phyloP scores from a whole-genome alignment of 2,329 filamentous ascomycete genomes.

The Clonostachys rhizophaga region DNA sequence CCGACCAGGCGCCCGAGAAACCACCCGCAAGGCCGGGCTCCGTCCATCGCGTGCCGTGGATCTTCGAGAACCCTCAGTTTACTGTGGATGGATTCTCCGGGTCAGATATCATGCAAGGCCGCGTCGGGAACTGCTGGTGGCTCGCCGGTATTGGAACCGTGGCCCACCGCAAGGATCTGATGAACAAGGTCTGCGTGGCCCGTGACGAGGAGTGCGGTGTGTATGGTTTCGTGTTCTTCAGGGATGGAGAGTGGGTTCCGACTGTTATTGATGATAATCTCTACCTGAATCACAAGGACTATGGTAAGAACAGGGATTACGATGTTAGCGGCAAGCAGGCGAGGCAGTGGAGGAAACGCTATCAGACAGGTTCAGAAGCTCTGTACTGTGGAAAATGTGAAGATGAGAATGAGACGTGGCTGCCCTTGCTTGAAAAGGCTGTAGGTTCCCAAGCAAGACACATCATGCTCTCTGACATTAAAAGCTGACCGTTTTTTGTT shows the following conservation, averaged over 20 bases:
- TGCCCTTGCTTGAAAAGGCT: conserved; percentile 69
- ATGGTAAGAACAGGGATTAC: conserved; percentile 34
- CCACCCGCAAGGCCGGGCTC: conserved; percentile 9
- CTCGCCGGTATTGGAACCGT: conserved; percentile 66
- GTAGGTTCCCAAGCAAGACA: conserved; percentile 8
- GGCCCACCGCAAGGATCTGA: conserved; percentile 59
- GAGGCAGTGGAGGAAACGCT: conserved; percentile 53
- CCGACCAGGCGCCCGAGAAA: neutral
- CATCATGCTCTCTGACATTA: neutral
- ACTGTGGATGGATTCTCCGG: conserved; percentile 29
- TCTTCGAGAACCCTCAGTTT: conserved; percentile 33
- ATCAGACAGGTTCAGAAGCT: conserved; percentile 65
- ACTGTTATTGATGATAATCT: conserved; percentile 68
- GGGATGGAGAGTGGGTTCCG: conserved; percentile 67
- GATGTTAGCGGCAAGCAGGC: conserved; percentile 44
- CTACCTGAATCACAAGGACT: conserved; percentile 20
- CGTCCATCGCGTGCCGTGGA: conserved; percentile 35
- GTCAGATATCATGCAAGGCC: conserved; percentile 35
- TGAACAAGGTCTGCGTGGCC: conserved; percentile 63
- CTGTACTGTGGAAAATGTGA: conserved; percentile 67
- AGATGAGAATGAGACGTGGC: conserved; percentile 68
- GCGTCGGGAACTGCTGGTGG: conserved; percentile 68
- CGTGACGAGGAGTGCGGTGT: conserved; percentile 64
- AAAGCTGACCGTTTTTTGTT: too few relatives aligned
- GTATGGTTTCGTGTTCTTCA: conserved; percentile 70